Conservation (phyloP, 441 rosid species). For the Bruguiera hainesii region DNA sequence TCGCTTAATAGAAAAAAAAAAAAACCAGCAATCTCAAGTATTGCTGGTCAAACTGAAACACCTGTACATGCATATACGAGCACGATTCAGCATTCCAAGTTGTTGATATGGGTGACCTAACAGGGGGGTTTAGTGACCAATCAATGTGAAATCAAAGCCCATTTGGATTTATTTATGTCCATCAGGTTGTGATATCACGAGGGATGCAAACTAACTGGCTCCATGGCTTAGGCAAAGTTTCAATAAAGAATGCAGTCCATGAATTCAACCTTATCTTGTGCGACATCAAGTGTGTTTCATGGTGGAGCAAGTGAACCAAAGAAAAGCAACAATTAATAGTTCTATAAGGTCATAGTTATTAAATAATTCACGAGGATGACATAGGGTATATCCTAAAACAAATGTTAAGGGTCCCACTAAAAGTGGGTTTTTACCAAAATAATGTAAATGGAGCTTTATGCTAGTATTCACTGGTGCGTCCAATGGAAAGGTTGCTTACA, state of each 20-base stretch:
- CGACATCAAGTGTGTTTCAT: neutral
- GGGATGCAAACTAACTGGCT: neutral
- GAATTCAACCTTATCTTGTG: neutral
- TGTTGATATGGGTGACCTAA: conserved; percentile 17
- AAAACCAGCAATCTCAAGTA: neutral
- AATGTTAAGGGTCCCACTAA: conserved; percentile 3
- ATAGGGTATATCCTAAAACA: neutral
- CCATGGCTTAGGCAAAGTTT: conserved; percentile 18
- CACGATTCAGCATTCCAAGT: neutral
- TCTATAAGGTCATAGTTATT: neutral
- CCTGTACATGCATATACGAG: neutral
- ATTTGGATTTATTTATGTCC: neutral
- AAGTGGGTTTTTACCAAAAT: neutral
- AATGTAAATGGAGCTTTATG: no score
- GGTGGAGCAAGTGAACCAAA: conserved; percentile 19
- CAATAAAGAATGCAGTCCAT: neutral
- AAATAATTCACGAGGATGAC: neutral
- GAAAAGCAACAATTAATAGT: neutral
- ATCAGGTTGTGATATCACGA: neutral
- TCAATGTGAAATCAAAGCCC: neutral
- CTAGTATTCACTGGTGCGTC: no score
- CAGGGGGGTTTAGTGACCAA: neutral
- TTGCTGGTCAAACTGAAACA: neutral
- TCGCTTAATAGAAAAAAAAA: neutral
- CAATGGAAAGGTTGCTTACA: no score